Percentiles rank a stretch among this genome's conserved stretches.
Evolutionary conservation across 2,329 filamentous ascomycete species (phyloP).

Genomic region (Arthrobotrys pseudoclavata): DNA sequence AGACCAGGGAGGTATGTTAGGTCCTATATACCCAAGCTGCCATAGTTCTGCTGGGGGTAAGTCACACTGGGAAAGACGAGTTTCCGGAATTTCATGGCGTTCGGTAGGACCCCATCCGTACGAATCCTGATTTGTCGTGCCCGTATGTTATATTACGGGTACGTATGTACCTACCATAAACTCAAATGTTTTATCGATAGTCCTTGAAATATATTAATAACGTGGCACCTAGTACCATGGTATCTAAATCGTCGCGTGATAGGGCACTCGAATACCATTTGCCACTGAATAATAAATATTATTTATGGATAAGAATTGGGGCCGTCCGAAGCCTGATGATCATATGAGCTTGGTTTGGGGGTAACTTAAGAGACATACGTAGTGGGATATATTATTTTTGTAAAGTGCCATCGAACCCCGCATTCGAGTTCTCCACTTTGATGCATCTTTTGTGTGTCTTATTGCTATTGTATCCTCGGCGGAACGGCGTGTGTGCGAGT

Average conservation of each 20-base stretch:
- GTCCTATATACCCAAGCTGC: too few species aligned
- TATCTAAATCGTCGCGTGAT: neutral
- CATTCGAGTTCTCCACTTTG: neutral
- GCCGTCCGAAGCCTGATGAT: neutral
- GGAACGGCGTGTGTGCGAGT: slow-evolving; percentile 4
- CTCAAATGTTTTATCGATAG: too few species aligned
- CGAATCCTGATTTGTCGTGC: too few species aligned
- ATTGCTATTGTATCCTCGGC: neutral
- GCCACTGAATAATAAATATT: neutral
- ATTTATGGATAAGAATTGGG: neutral
- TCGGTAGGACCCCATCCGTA: too few species aligned
- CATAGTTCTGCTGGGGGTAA: too few species aligned
- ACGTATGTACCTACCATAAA: too few species aligned
- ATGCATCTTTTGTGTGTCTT: neutral
- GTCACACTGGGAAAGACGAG: too few species aligned
- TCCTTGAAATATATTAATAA: too few species aligned
- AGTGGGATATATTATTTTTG: neutral
- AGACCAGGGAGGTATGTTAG: too few species aligned
- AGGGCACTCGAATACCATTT: neutral
- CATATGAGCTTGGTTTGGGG: neutral
- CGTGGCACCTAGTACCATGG: neutral
- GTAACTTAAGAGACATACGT: neutral
- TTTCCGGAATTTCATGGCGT: too few species aligned
- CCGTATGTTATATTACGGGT: too few species aligned
- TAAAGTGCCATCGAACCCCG: neutral